A percentile compares a stretch with the other conserved stretches of the same genome.
phyloP scores from a whole-genome alignment of 345 rosid genomes.

The Arabis alpina region DNA sequence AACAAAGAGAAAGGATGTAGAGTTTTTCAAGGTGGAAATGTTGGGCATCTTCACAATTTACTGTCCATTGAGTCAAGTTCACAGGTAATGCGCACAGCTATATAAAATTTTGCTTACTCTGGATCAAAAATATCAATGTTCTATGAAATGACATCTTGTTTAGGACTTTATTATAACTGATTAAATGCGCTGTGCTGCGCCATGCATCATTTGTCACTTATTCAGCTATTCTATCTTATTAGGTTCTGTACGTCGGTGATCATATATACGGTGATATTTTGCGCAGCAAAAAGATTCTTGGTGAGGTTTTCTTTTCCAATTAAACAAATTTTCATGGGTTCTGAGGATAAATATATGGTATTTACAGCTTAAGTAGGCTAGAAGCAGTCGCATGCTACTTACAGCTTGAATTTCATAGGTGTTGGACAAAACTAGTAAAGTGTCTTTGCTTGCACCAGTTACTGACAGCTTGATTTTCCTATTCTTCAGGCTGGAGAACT shows the following conservation, averaged over 20 bases:
- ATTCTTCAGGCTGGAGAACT: constrained; percentile 87
- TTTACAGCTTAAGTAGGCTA: constrained; percentile 17
- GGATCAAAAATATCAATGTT: background rate
- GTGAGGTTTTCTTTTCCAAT: constrained; percentile 51
- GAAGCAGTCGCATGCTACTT: too few relatives aligned
- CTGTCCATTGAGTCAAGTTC: constrained; percentile 95
- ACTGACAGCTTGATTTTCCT: constrained; percentile 23
- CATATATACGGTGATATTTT: constrained; percentile 97
- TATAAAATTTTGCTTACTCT: background rate
- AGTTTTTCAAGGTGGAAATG: constrained; percentile 96
- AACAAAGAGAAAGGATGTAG: constrained; percentile 51
- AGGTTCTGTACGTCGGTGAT: constrained; percentile 98
- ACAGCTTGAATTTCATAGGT: background rate
- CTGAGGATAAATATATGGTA: constrained; percentile 3
- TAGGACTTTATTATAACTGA: constrained; percentile 1
- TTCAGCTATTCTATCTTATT: constrained; percentile 24
- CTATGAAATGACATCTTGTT: background rate
- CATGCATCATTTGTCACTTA: constrained; percentile 18
- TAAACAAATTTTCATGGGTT: background rate
- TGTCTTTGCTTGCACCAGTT: background rate
- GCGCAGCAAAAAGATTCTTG: constrained; percentile 96
- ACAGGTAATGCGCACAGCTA: constrained; percentile 56
- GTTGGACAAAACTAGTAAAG: constrained; percentile 14
- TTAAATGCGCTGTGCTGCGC: background rate
- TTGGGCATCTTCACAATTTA: constrained; percentile 91